Base-by-base conservation (phyloP, 225 moss, liverwort and hornwort species). In the Sphagnum contortum region DNA sequence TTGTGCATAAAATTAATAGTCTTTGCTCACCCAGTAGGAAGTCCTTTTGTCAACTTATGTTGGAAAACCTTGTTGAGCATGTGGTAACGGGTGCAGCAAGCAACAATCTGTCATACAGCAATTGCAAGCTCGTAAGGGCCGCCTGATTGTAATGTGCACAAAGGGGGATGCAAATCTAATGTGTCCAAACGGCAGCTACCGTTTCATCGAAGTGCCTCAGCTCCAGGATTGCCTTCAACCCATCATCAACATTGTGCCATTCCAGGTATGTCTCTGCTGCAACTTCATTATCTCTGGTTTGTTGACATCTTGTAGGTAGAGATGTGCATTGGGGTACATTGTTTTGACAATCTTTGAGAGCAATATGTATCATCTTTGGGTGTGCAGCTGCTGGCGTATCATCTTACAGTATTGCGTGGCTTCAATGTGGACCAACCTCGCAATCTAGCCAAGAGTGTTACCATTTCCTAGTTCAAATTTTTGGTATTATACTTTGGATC, bases 101-200 rank as follows among this genome's bases (percentile, higher is more conserved):
- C 98, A 98, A 76, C 93, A 93, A 63, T 98, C 98, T 63, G 98
- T 98, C 53, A 98, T 98, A 56, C 98, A 98, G 75, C 98, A 98
- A 73, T 69, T 98, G 66, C 93, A 93, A 71, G 98, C 98, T 12
- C 87, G 98, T n/a, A 93, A 98, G 73, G 98, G 98, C 47, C 88
- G 98, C 57, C 72, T 98, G 45, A 93, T 98, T 65, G 91, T 98
- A 44, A 89, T 98, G 60, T 98, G 98, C 91, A 87, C 89, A n/a
- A 89, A 88, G 69, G 91, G 93, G n/a, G 98, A 98, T 71, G 86
- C 89, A 8, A 0, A 69, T 45, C 76, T 82, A 9, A 89, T 91
- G 98, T 98, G 98, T 62, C 98, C 98, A 12, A 91, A 93, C 50
- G 93, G 98, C 62, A 91, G 90, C 57, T 87, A 89, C 74, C 89